Conservation (phyloP, 2,329 filamentous ascomycete species). For the Colletotrichum acutatum region DNA sequence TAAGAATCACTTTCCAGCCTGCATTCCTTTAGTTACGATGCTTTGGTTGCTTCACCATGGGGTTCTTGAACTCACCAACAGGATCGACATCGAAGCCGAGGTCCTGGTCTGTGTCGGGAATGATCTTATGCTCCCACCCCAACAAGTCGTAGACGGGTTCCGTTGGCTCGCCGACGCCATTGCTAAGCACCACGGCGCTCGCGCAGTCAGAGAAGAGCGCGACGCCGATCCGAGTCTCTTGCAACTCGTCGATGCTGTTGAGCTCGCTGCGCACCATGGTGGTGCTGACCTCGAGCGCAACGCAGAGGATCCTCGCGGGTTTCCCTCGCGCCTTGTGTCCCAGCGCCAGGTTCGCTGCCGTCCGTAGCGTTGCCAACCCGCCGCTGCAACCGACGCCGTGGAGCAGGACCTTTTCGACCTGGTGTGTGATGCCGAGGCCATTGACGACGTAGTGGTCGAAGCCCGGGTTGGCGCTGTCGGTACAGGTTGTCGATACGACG, state of each 20-base stretch:
- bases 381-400: slow-evolving; percentile 76
- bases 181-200: slow-evolving; percentile 73
- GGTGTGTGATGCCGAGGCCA: slow-evolving; percentile 64
- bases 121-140: slow-evolving; percentile 72
- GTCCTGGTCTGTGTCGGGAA: slow-evolving; percentile 71
- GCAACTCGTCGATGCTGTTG: slow-evolving; percentile 67
- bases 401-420: slow-evolving; percentile 72
- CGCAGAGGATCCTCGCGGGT: slow-evolving; percentile 71
- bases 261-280: slow-evolving; percentile 73
- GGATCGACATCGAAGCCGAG: slow-evolving; percentile 75
- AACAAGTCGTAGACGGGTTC: slow-evolving; percentile 68
- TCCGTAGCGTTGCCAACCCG: slow-evolving; percentile 70
- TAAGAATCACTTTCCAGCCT: slow-evolving; percentile 76
- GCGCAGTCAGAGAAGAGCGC: slow-evolving; percentile 78
- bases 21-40: slow-evolving; percentile 36
- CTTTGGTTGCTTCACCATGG: neutral
- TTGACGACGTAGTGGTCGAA: slow-evolving; percentile 74
- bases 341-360: slow-evolving; percentile 73
- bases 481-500: slow-evolving; percentile 75
- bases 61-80: slow-evolving; percentile 54
- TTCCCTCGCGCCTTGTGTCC: slow-evolving; percentile 68
- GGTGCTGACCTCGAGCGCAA: slow-evolving; percentile 73
- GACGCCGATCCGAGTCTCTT: slow-evolving; percentile 73
- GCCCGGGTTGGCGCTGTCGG: slow-evolving; percentile 75
- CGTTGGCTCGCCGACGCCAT: slow-evolving; percentile 62